phyloP scores from a whole-genome alignment of 371 early-diverging fungal genomes.

The Apophysomyces sp. region DNA sequence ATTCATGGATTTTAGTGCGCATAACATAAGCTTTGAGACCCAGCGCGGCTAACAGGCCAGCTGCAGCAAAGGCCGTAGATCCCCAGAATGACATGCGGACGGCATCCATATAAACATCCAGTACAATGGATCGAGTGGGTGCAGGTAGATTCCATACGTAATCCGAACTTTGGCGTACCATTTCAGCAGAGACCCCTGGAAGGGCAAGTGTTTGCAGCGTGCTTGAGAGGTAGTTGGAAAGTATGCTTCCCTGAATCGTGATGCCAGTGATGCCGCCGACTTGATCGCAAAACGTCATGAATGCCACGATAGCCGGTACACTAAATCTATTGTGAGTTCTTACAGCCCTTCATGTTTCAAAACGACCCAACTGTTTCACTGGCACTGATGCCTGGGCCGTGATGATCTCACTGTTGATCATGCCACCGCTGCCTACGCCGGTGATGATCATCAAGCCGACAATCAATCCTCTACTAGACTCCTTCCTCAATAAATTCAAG shows the following conservation, averaged over 20 bases:
- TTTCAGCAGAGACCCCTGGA: conserved; percentile 17
- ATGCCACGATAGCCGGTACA: conserved; percentile 36
- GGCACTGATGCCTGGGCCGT: conserved; percentile 43
- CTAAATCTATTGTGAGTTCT: conserved; percentile 5
- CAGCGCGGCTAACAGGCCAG: conserved; percentile 23
- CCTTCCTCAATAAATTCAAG: conserved; percentile 18
- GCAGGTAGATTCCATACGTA: conserved; percentile 28
- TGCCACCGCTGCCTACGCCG: conserved; percentile 70
- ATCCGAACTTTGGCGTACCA: conserved; percentile 32
- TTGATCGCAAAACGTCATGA: conserved; percentile 47
- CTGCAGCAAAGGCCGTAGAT: conserved; percentile 31
- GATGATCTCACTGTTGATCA: conserved; percentile 54
- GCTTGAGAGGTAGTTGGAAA: conserved; percentile 25
- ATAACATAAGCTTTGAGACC: conserved; percentile 34
- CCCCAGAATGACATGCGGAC: conserved; percentile 34
- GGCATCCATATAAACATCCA: conserved; percentile 31
- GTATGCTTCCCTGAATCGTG: conserved; percentile 30
- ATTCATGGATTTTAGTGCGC: conserved; percentile 12
- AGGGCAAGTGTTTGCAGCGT: conserved; percentile 12
- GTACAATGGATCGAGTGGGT: conserved; percentile 22
- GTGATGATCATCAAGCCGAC: conserved; percentile 48
- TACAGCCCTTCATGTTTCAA: background rate
- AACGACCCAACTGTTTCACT: conserved; percentile 31
- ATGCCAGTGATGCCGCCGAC: conserved; percentile 47
- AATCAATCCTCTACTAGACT: conserved; percentile 35